Evolutionary conservation across 768 basidiomycete species (phyloP).

Genomic region (Lactarius pseudohatsudake): DNA sequence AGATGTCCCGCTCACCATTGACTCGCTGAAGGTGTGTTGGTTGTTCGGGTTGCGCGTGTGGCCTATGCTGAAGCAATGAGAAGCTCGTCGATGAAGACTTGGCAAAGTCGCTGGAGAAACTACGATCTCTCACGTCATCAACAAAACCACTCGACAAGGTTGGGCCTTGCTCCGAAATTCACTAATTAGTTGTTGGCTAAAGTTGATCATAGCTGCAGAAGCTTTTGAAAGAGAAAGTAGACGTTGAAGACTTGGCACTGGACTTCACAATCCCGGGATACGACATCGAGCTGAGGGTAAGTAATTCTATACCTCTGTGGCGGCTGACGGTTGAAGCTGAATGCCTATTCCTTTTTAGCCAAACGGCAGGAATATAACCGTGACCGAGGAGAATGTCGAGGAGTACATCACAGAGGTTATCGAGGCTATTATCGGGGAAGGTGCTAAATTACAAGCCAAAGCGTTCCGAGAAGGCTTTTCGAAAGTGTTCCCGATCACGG

Average conservation of each 20-base stretch:
- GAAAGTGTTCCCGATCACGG: constrained; percentile 91
- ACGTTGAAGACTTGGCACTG: constrained; percentile 83
- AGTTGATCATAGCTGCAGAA: constrained; percentile 22
- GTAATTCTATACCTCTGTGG: constrained; percentile 30
- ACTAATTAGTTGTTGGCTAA: neutral
- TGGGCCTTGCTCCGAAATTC: neutral
- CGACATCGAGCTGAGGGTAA: constrained; percentile 84
- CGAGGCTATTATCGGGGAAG: constrained; percentile 83
- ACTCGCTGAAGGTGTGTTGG: constrained; percentile 69
- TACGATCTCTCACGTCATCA: constrained; percentile 64
- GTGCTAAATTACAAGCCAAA: constrained; percentile 74
- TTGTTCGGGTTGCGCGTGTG: neutral
- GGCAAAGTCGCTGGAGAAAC: constrained; percentile 79
- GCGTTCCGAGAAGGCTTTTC: constrained; percentile 95
- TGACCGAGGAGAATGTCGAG: constrained; percentile 84
- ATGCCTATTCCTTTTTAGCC: constrained; percentile 45
- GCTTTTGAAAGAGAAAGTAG: constrained; percentile 57
- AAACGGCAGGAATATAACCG: constrained; percentile 73
- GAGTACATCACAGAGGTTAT: constrained; percentile 88
- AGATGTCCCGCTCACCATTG: constrained; percentile 77
- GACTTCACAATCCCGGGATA: constrained; percentile 98
- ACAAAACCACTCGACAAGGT: constrained; percentile 42
- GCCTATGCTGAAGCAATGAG: neutral
- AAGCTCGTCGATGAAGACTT: constrained; percentile 84
- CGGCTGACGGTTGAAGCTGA: constrained; percentile 10